Base-by-base conservation (phyloP, 805 yeast genomes). In the Saccharomycopsis capsularis region DNA sequence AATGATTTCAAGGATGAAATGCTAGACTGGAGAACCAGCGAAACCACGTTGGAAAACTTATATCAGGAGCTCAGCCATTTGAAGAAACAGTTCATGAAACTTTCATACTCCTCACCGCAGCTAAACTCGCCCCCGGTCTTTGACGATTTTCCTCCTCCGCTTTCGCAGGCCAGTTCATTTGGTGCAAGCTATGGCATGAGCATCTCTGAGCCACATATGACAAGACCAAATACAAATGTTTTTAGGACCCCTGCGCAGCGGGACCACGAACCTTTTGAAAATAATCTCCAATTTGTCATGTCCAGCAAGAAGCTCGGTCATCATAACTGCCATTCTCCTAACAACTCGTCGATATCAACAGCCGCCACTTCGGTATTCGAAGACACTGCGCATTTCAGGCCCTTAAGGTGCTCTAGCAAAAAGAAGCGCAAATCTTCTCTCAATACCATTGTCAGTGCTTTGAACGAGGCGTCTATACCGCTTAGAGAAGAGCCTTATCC, bases 21-120 rank as follows among this genome's bases (percentile, higher is more conserved):
- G 37, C 56, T 70, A 27, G 69, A 70, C 48, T 68, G 73, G 73
- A 63, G 68, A 60, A 69, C 75, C 3, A 66, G 70, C 0, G 73
- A 70, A 45, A 71, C 75, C 1, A 73, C 76, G 2, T 58, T 70
- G 40, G 75, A 71, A 19, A 73, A 73, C 51, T 46, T 73, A 21
- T 62, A 63, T 32, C 56, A 68, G 42, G 78, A 73, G 52, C 72
- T 63, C 49, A 59, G 62, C 16, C 69, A 67, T 47, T 48, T 72
- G 16, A 54, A 54, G 16, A 56, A 56, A 16, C 57, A 42, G 21
- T 21, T 42, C 13, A 18, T 46, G 19, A 42, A 30, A 29, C 25
- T 37, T 23, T 18, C 48, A 4, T 13, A 22, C 36, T 30, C 11
- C 25, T 32, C 44, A 19, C 42, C 42, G 19, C 42, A 19, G 18